These are phyloP conservation scores for Neonectria ditissima DNA, from an alignment of 2,329 filamentous ascomycete genomes.

Conservation along the genomic window DNA sequence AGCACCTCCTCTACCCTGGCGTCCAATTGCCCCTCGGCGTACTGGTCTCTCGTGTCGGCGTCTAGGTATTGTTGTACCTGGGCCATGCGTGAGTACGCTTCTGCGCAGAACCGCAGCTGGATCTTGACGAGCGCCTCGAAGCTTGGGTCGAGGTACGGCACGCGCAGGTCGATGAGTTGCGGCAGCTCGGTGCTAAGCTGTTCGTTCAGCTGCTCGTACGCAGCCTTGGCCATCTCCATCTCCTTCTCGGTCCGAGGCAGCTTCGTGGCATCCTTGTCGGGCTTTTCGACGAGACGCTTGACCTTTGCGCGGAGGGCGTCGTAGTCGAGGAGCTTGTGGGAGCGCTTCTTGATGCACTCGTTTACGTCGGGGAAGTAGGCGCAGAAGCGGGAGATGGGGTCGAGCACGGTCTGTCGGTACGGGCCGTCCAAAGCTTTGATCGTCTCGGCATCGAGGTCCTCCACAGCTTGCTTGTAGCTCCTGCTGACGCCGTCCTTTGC, in stretches of 20 bases:
- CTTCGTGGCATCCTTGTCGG: constrained; percentile 98
- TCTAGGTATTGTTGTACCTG: constrained; percentile 99
- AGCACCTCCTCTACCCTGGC: constrained; percentile 93
- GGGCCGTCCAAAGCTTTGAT: constrained; percentile 98
- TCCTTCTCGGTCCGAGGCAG: constrained; percentile 96
- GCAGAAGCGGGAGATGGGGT: constrained; percentile 96
- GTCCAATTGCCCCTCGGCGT: constrained; percentile 92
- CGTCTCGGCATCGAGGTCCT: constrained; percentile 96
- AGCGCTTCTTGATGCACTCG: constrained; percentile 98
- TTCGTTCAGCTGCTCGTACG: constrained; percentile 97
- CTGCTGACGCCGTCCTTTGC: constrained; percentile 94
- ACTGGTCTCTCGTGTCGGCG: constrained; percentile 94
- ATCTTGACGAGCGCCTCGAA: constrained; percentile 99
- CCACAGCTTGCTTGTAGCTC: constrained; percentile 98
- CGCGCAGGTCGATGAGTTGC: constrained; percentile 94
- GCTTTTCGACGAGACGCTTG: constrained; percentile 97
- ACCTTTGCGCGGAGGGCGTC: constrained; percentile 95
- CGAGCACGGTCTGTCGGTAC: constrained; percentile 92
- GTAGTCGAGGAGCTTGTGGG: constrained; percentile 98
- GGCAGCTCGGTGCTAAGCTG: constrained; percentile 93
- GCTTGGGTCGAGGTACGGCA: constrained; percentile 95
- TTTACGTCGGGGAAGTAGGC: constrained; percentile 99
- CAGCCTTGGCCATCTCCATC: constrained; percentile 90
- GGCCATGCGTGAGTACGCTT: constrained; percentile 97
- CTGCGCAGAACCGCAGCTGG: constrained; percentile 95